A percentile compares a stretch with the other conserved stretches of the same genome.
phyloP scores from a whole-genome alignment of 2,329 filamentous ascomycete genomes.

The Cladosporium sp. region DNA sequence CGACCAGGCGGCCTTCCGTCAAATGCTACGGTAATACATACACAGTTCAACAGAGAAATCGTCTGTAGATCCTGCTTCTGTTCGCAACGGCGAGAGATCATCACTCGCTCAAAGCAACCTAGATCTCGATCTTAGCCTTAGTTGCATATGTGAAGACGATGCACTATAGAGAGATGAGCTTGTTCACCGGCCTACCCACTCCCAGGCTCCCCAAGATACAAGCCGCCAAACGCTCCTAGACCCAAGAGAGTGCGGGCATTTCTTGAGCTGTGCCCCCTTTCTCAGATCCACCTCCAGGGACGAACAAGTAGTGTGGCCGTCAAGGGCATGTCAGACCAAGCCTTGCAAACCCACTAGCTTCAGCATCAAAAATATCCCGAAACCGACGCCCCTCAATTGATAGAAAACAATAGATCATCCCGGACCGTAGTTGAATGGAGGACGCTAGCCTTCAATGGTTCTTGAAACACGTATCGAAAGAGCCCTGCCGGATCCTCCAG shows the following conservation, averaged over 20 bases:
- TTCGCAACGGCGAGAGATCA: not conserved
- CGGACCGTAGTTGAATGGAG: not conserved
- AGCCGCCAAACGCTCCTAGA: not conserved
- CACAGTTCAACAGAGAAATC: no score
- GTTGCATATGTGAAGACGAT: slow-evolving; percentile 9
- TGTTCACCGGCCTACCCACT: not conserved
- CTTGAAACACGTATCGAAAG: not conserved
- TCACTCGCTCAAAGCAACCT: slow-evolving; percentile 1
- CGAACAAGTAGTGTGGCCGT: not conserved
- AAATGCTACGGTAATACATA: no score
- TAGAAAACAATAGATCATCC: not conserved
- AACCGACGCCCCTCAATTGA: not conserved
- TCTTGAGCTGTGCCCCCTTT: no score
- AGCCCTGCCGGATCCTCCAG: not conserved
- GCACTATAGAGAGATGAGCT: not conserved
- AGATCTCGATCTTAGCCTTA: slow-evolving; percentile 6
- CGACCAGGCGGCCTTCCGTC: not conserved
- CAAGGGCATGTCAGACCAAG: slow-evolving; percentile 3
- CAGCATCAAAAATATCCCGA: slow-evolving; percentile 1
- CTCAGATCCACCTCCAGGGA: no score
- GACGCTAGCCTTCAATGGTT: slow-evolving; percentile 4
- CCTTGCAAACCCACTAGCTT: not conserved
- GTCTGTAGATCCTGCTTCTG: not conserved
- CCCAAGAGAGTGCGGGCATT: no score
- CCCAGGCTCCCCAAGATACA: not conserved